Evolutionary conservation across 2,329 filamentous ascomycete genomes (phyloP).

Genomic region (Penicillium psychrosexuale): DNA sequence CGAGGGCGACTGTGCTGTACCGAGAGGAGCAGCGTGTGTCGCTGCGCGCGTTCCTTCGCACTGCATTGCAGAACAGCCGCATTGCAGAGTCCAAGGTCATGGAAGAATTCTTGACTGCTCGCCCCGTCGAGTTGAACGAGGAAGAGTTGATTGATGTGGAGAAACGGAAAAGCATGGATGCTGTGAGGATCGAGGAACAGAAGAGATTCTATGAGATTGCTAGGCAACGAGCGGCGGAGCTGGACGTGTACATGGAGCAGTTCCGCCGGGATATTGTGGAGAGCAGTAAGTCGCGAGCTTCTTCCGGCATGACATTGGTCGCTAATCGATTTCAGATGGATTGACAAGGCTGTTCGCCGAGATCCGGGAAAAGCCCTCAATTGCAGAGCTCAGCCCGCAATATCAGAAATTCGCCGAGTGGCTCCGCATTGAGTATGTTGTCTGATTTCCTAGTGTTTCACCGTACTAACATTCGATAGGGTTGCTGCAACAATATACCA

Average conservation of each 20-base stretch:
- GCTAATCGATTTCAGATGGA: conserved; percentile 56
- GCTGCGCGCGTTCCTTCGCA: conserved; percentile 83
- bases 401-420: conserved; percentile 99
- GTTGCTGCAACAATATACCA: conserved; percentile 96
- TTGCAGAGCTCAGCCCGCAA: conserved; percentile 84
- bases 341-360: conserved; percentile 90
- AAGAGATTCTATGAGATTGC: conserved; percentile 94
- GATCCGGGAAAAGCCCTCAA: conserved; percentile 83
- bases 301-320: conserved; percentile 31
- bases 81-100: conserved; percentile 81
- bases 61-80: conserved; percentile 77
- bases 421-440: conserved; percentile 76
- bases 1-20: conserved; percentile 60
- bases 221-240: conserved; percentile 78
- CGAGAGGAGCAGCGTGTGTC: conserved; percentile 90
- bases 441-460: not conserved
- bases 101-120: conserved; percentile 72
- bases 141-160: conserved; percentile 81
- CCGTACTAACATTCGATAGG: conserved; percentile 32
- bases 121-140: conserved; percentile 71
- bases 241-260: conserved; percentile 96
- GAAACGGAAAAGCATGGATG: conserved; percentile 76
- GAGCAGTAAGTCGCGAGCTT: conserved; percentile 56
- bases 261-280: conserved; percentile 67
- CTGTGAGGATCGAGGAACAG: conserved; percentile 87